These are phyloP conservation scores for Isochrysis galbana DNA, from an alignment of 78 protist genomes.

Conservation along the genomic window DNA sequence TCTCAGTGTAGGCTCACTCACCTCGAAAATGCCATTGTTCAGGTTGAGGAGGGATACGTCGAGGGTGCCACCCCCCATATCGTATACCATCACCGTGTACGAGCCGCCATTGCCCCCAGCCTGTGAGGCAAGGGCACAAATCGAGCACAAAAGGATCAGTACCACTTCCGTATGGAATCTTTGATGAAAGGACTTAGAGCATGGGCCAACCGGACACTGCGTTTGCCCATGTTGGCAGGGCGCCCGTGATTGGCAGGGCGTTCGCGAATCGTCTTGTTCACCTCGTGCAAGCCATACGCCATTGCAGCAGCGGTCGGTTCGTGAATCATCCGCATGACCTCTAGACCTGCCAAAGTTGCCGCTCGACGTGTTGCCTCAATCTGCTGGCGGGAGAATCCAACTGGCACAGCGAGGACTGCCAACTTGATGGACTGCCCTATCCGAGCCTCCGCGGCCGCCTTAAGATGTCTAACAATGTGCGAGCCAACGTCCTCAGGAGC, in stretches of 20 bases:
- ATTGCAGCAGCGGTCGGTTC: slow-evolving; percentile 47
- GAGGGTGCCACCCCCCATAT: slow-evolving; percentile 65
- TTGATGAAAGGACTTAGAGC: too few relatives aligned
- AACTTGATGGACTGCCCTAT: neutral
- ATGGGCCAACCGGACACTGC: too few relatives aligned
- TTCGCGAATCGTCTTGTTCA: too few relatives aligned
- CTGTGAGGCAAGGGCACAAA: too few relatives aligned
- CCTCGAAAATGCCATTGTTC: slow-evolving; percentile 89
- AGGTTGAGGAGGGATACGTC: slow-evolving; percentile 49
- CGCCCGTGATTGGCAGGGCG: too few relatives aligned
- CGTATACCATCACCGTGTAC: slow-evolving; percentile 35
- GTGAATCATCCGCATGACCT: slow-evolving; percentile 12
- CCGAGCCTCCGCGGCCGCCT: neutral
- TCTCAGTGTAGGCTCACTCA: too few relatives aligned
- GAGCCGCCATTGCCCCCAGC: neutral
- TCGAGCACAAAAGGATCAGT: too few relatives aligned
- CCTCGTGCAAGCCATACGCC: slow-evolving; percentile 44
- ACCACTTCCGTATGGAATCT: too few relatives aligned
- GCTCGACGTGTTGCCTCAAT: slow-evolving; percentile 10
- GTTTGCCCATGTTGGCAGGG: too few relatives aligned
- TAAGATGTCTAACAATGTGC: neutral
- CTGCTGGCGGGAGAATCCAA: neutral
- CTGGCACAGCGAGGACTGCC: slow-evolving; percentile 35
- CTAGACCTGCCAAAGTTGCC: neutral
- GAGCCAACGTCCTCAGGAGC: slow-evolving; percentile 22